Percentiles rank a stretch among this genome's conserved stretches.
Conservation (phyloP, 2,329 filamentous ascomycete genomes). For the Harringtonia aguacate region DNA sequence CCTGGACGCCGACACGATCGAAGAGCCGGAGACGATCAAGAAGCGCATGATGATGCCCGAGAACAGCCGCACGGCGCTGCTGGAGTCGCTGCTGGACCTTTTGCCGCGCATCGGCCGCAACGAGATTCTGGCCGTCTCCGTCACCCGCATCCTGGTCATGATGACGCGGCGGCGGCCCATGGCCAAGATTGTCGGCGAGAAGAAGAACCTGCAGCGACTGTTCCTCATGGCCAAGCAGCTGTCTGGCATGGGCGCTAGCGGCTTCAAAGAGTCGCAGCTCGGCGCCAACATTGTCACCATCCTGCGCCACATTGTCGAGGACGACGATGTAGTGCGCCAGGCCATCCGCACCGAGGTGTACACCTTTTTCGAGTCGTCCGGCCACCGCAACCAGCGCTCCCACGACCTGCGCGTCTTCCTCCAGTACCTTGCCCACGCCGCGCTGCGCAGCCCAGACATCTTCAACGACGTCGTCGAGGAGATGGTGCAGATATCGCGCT, state of each 20-base stretch:
- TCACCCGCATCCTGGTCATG: conserved; percentile 75
- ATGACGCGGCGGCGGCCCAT: conserved; percentile 70
- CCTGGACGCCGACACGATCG: conserved; percentile 34
- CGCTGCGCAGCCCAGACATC: conserved; percentile 69
- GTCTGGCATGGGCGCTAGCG: conserved; percentile 64
- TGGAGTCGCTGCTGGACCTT: conserved; percentile 70
- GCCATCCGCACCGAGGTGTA: conserved; percentile 87
- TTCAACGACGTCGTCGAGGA: conserved; percentile 87
- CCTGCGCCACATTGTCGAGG: conserved; percentile 86
- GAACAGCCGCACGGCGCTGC: conserved; percentile 58
- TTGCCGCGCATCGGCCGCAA: conserved; percentile 83
- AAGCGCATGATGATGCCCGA: conserved; percentile 51
- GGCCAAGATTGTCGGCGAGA: conserved; percentile 70
- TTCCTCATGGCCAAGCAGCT: conserved; percentile 96
- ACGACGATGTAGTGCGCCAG: conserved; percentile 81
- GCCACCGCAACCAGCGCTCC: conserved; percentile 37
- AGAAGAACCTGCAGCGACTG: conserved; percentile 76
- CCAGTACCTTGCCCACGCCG: conserved; percentile 66
- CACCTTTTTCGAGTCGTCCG: conserved; percentile 58
- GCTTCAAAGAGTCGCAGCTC: conserved; percentile 47
- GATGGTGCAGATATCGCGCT: conserved; percentile 63
- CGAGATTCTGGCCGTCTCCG: conserved; percentile 70
- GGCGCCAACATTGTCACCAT: conserved; percentile 67
- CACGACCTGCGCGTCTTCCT: conserved; percentile 65
- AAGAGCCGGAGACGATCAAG: conserved; percentile 46